Evolutionary conservation across 306 rosid genomes (phyloP).

Genomic region (Alnus rubra): DNA sequence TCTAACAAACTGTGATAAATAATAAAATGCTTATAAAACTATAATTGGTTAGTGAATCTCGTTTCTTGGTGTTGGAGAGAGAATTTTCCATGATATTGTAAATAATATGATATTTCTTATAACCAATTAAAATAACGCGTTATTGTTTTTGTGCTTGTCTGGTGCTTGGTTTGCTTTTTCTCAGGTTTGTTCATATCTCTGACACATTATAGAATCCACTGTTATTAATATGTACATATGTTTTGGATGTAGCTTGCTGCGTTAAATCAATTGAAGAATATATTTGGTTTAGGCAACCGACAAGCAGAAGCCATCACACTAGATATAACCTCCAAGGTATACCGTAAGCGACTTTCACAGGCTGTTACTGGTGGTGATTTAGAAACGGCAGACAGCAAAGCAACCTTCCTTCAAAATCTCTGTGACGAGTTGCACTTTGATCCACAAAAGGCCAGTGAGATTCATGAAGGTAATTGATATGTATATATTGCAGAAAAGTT

Average conservation of each 20-base stretch:
- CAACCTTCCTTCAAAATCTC: slow-evolving; percentile 87
- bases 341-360: slow-evolving; percentile 78
- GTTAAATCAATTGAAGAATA: slow-evolving; percentile 78
- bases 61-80: background rate
- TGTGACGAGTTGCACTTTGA: slow-evolving; percentile 86
- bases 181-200: background rate
- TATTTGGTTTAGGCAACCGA: slow-evolving; percentile 91
- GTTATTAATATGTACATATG: slow-evolving; percentile 13
- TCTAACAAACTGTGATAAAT: background rate
- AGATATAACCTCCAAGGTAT: slow-evolving; percentile 74
- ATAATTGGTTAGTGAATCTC: background rate
- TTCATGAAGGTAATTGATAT: slow-evolving; percentile 73
- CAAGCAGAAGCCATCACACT: slow-evolving; percentile 79
- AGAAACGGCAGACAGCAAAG: slow-evolving; percentile 93
- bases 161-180: background rate
- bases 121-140: background rate
- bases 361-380: slow-evolving; percentile 67
- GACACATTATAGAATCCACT: slow-evolving; percentile 2
- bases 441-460: slow-evolving; percentile 83
- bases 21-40: background rate
- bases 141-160: background rate
- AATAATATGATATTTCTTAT: background rate
- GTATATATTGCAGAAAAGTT: background rate
- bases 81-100: background rate
- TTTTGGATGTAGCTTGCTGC: slow-evolving; percentile 57